phyloP scores from a whole-genome alignment of 345 rosid species.

The Aethionema arabicum region DNA sequence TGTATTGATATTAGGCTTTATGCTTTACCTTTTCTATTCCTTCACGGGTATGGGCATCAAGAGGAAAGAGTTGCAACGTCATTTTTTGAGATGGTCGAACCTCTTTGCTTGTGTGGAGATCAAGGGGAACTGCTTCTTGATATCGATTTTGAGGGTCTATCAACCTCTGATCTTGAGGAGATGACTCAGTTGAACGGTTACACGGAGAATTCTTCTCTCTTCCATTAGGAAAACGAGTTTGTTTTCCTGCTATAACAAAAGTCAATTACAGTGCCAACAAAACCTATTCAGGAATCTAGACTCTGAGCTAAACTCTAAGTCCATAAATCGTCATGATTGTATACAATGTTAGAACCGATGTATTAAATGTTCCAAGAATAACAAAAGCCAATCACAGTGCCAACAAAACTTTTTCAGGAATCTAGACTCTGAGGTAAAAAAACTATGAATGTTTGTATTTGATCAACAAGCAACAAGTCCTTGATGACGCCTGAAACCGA shows the following conservation, averaged over 20 bases:
- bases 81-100: conserved; percentile 48
- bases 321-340: neutral
- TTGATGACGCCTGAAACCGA: neutral
- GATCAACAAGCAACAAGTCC: neutral
- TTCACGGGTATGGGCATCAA: conserved; percentile 57
- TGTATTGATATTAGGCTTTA: neutral
- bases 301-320: neutral
- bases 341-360: neutral
- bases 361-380: conserved; percentile 2
- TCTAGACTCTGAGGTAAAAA: neutral
- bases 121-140: conserved; percentile 24
- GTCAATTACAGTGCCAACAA: conserved; percentile 1
- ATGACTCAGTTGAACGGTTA: conserved; percentile 21
- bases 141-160: conserved; percentile 20
- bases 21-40: conserved; percentile 71
- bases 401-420: neutral
- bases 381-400: neutral
- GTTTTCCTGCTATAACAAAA: conserved; percentile 25
- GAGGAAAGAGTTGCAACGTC: conserved; percentile 86
- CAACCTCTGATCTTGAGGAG: conserved; percentile 18
- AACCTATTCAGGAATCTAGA: neutral
- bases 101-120: conserved; percentile 36
- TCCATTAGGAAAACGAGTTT: conserved; percentile 19
- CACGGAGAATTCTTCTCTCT: conserved; percentile 34
- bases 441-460: neutral